phyloP scores from a whole-genome alignment of 805 yeast species.

The Starmerella floricola region DNA sequence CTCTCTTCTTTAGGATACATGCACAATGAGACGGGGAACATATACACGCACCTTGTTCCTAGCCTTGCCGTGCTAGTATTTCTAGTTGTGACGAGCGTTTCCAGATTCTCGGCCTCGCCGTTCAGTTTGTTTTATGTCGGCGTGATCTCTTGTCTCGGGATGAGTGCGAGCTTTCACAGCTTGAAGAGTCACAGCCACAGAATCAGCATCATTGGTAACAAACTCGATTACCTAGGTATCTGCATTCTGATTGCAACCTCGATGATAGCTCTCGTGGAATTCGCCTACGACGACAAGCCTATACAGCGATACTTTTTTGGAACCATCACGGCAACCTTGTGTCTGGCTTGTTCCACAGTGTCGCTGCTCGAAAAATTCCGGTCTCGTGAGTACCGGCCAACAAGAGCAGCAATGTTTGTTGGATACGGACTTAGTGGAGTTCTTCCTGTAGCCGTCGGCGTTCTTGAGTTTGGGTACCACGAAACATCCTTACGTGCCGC shows the following conservation, averaged over 20 bases:
- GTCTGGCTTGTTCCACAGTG: slow-evolving; percentile 47
- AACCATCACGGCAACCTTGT: slow-evolving; percentile 44
- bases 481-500: slow-evolving; percentile 43
- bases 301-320: slow-evolving; percentile 25
- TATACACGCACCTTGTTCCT: slow-evolving; percentile 48
- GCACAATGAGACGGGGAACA: slow-evolving; percentile 64
- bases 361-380: slow-evolving; percentile 58
- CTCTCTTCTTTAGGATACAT: slow-evolving; percentile 39
- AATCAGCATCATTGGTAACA: slow-evolving; percentile 48
- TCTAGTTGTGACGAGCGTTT: slow-evolving; percentile 13
- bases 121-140: slow-evolving; percentile 46
- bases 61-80: slow-evolving; percentile 22
- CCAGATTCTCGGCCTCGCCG: slow-evolving; percentile 26
- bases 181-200: slow-evolving; percentile 52
- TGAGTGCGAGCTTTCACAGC: slow-evolving; percentile 57
- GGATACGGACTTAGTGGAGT: slow-evolving; percentile 68
- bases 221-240: slow-evolving; percentile 65
- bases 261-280: slow-evolving; percentile 39
- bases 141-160: slow-evolving; percentile 44
- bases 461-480: slow-evolving; percentile 36
- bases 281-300: slow-evolving; percentile 34
- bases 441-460: slow-evolving; percentile 53
- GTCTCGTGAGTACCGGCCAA: slow-evolving; percentile 59
- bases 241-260: slow-evolving; percentile 56
- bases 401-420: slow-evolving; percentile 67